phyloP scores from a whole-genome alignment of 805 yeast genomes.

The Nakazawaea ambrosiae region DNA sequence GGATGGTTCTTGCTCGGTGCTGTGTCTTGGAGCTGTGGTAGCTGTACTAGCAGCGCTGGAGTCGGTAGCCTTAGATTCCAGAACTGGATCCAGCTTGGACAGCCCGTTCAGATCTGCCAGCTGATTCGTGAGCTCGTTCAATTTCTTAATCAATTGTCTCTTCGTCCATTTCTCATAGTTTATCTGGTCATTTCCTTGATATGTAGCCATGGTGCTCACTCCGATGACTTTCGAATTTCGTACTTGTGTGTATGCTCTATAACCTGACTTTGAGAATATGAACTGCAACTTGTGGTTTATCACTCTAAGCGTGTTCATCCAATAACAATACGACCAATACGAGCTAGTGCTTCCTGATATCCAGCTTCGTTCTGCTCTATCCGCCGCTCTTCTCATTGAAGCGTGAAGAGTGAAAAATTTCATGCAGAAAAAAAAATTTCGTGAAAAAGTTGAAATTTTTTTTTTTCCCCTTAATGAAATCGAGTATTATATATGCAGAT shows the following conservation, averaged over 20 bases:
- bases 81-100: neutral
- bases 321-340: too few relatives aligned
- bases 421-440: conserved; percentile 1
- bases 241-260: too few relatives aligned
- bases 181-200: neutral
- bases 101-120: neutral
- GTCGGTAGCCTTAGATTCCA: neutral
- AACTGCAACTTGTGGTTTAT: too few relatives aligned
- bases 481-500: too few relatives aligned
- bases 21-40: neutral
- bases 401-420: neutral
- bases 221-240: neutral
- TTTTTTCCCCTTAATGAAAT: neutral
- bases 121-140: conserved; percentile 41
- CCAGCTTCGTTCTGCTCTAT: too few relatives aligned
- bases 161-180: conserved; percentile 59
- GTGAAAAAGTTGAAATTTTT: neutral
- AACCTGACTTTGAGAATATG: too few relatives aligned
- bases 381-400: neutral
- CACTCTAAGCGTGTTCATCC: too few relatives aligned
- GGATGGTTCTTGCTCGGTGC: too few relatives aligned
- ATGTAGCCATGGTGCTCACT: neutral
- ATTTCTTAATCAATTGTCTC: conserved; percentile 51
- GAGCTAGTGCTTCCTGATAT: too few relatives aligned
- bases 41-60: neutral